Evolutionary conservation across 2,329 filamentous ascomycete species (phyloP), one percentile per base, ranked within the genome.

Genomic region (Trichothecium roseum): DNA sequence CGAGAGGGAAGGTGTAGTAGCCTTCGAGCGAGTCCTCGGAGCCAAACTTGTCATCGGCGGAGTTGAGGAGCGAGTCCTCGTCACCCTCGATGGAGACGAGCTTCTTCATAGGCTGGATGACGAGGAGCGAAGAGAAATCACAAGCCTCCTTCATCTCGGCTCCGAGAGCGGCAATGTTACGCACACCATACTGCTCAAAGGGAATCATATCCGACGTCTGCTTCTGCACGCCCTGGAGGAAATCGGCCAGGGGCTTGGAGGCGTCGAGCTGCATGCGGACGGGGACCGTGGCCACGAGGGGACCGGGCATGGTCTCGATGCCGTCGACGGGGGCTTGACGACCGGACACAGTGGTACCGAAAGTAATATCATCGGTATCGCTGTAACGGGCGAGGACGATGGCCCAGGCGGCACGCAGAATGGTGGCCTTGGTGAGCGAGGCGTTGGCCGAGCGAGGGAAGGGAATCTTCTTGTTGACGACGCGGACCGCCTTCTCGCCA

Each of bases 321-420:
- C 41, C 43, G 16, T 28, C 14, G 15, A 46, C 34, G 3, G 34
- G 32, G 12, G 36, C 35, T 15, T 33, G 31, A 18, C 31, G 16
- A 3, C 31, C 31, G 12, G 31, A 33, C 9, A 33, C 31, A n/a
- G 31, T 33, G 15, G 31, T 33, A 5, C 61, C 61, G 35, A 64
- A 63, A 9, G 60, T 45, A 18, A 62, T 51, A 32, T 62, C 56
- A 8, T 51, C 38, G 15, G 54, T 49, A 2, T 51, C 51, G 36
- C 57, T 51, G 37, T 62, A 62, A 9, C 54, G 16, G 6, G 31
- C 31, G 4, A 45, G 36, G 6, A 46, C 28, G n/a, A 55, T 14
- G 1, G 47, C 53, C 52, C 52, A 55, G 2, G 53, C 51, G 1
- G 50, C 48, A 7, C 46, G 45, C 7, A 54, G 28, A 10, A 49